Conservation (phyloP, 176 grass and related monocot genomes). For the Metroxylon sagu region DNA sequence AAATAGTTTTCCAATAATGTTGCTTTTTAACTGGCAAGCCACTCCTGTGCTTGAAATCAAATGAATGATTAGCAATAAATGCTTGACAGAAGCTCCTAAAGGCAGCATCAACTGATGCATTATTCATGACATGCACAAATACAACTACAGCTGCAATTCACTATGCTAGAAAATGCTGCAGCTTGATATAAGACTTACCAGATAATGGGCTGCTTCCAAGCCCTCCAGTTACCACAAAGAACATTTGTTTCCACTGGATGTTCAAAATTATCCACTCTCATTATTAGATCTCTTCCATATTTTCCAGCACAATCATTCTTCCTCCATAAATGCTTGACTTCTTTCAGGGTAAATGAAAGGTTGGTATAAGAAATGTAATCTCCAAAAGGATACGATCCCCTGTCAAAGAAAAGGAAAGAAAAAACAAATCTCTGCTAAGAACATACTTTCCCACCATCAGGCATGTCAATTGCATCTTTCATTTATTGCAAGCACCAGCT, state of each 20-base stretch:
- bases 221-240: slow-evolving; percentile 73
- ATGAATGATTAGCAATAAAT: too few relatives aligned
- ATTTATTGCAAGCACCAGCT: not conserved
- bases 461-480: not conserved
- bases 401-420: slow-evolving; percentile 19
- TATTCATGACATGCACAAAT: too few relatives aligned
- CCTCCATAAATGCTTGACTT: slow-evolving; percentile 94
- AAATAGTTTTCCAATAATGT: too few relatives aligned
- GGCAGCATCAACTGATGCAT: too few relatives aligned
- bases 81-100: too few relatives aligned
- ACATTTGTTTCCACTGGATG: slow-evolving; percentile 73
- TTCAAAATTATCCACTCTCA: slow-evolving; percentile 78
- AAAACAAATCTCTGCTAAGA: slow-evolving; percentile 12
- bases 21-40: too few relatives aligned
- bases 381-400: slow-evolving; percentile 71
- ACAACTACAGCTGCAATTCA: not conserved
- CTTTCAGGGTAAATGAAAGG: slow-evolving; percentile 59
- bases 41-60: too few relatives aligned
- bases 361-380: slow-evolving; percentile 82
- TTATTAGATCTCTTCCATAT: slow-evolving; percentile 52
- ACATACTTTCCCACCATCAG: not conserved
- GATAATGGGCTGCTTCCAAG: slow-evolving; percentile 82
- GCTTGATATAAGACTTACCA: slow-evolving; percentile 42
- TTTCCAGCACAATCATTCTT: slow-evolving; percentile 64
- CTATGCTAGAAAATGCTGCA: not conserved